Evolutionary conservation across 306 rosid genomes (phyloP), one percentile per base, ranked within the genome.

Genomic region (Gastrolobium bilobum): DNA sequence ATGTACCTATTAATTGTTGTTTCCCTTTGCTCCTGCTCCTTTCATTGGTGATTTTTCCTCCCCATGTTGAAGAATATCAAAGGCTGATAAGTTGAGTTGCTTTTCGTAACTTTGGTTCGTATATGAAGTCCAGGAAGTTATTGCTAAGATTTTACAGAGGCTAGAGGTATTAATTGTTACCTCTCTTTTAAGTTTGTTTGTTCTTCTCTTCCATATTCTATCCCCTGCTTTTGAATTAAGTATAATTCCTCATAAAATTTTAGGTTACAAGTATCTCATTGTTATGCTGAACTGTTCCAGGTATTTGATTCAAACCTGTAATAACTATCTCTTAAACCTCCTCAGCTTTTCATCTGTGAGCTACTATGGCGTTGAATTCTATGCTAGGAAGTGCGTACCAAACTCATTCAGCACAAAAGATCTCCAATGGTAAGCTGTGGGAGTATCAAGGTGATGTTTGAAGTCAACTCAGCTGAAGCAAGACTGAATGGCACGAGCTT

Each of bases 241-340:
- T 37, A 50, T 54, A 37, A 20, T 47, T 68, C 83, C 7, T 64
- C 77, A 66, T 63, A 56, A 76, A 3, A 34, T 76, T 72, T n/a
- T 79, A 95, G 99, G 87, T 82, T 93, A 80, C 90, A 81, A 77
- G 98, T 98, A 4, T 81, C 87, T 86, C 91, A 92, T 57, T 98
- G 99, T 57, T 95, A 98, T 83, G 98, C 99, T 0, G 98, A 91
- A 82, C 98, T 95, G 64, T 95, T 95, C 76, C 99, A 95, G 96
- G 99, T 91, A 89, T 78, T 4, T 75, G 64, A 76, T 76, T 81
- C 74, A 9, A 20, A 71, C 44, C 44, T 30, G 10, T 71, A 59
- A 13, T 83, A 43, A 43, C 11, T 64, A 13, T 75, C 26, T 26
- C 71, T 61, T 48, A 56, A 58, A 35, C 53, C 67, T 65, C 80